A percentile compares a stretch with the other conserved stretches of the same genome.
phyloP scores from a whole-genome alignment of 1,284 basidiomycete species.

The Ganoderma boninense region DNA sequence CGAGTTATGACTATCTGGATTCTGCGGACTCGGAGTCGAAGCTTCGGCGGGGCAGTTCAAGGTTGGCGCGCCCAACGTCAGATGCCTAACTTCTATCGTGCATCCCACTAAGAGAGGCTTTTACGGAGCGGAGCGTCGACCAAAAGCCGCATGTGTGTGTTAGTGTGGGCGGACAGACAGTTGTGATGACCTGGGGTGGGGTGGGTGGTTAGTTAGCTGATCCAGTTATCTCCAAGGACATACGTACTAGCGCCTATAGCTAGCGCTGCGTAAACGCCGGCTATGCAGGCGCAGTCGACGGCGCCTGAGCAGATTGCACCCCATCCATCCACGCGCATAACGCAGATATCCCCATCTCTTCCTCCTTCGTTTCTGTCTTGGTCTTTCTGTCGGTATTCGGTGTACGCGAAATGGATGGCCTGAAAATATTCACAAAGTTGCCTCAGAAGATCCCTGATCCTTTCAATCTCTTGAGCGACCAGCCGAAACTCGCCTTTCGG shows the following conservation, averaged over 20 bases:
- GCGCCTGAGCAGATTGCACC: not conserved
- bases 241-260: too few relatives aligned
- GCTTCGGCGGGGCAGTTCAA: not conserved
- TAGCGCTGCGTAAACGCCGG: too few relatives aligned
- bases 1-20: not conserved
- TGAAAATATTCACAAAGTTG: conserved; percentile 57
- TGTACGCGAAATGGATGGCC: conserved; percentile 24
- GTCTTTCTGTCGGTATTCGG: not conserved
- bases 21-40: not conserved
- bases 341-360: not conserved
- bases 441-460: conserved; percentile 77
- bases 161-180: too few relatives aligned
- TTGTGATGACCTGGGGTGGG: too few relatives aligned
- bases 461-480: conserved; percentile 86
- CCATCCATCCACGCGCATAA: not conserved
- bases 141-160: too few relatives aligned
- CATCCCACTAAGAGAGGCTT: not conserved
- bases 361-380: not conserved
- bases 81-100: not conserved
- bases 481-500: conserved; percentile 88
- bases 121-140: not conserved
- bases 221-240: too few relatives aligned
- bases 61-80: not conserved
- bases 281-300: not conserved
- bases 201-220: too few relatives aligned